Conservation (phyloP, 306 rosid genomes). For the Amphicarpaea edgeworthii region DNA sequence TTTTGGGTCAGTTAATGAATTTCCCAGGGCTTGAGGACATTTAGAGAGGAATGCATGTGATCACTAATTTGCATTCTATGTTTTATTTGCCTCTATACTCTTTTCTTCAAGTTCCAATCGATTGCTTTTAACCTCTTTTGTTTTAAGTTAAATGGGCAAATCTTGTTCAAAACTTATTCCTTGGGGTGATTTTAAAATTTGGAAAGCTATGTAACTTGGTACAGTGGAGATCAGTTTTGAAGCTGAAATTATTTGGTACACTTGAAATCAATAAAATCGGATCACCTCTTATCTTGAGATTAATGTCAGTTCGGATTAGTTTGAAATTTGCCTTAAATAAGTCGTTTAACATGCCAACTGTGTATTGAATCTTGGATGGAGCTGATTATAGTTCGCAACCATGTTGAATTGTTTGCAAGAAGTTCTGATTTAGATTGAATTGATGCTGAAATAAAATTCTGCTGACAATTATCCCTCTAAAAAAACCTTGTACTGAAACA, state of each 20-base stretch:
- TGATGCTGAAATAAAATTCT: constrained; percentile 8
- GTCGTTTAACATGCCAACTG: neutral
- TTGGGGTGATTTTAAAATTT: constrained; percentile 8
- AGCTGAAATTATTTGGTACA: constrained; percentile 4
- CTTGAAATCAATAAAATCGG: neutral
- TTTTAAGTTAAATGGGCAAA: neutral
- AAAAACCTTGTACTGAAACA: neutral
- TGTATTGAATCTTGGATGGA: constrained; percentile 22
- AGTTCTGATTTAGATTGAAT: neutral
- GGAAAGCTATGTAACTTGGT: neutral
- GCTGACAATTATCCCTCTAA: neutral
- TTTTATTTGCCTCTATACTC: neutral
- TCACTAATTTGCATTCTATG: neutral
- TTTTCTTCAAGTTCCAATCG: neutral
- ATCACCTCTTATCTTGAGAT: neutral
- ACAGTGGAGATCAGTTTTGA: neutral
- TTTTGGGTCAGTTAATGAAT: neutral
- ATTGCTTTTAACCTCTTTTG: neutral
- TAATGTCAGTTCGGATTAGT: neutral
- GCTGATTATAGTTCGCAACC: neutral
- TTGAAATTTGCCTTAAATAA: constrained; percentile 4
- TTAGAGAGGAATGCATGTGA: neutral
- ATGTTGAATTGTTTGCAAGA: constrained; percentile 10
- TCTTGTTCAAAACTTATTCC: neutral
- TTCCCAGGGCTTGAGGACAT: neutral